Base-by-base conservation (phyloP, 2,329 filamentous ascomycete species). In the Zasmidium angulare region DNA sequence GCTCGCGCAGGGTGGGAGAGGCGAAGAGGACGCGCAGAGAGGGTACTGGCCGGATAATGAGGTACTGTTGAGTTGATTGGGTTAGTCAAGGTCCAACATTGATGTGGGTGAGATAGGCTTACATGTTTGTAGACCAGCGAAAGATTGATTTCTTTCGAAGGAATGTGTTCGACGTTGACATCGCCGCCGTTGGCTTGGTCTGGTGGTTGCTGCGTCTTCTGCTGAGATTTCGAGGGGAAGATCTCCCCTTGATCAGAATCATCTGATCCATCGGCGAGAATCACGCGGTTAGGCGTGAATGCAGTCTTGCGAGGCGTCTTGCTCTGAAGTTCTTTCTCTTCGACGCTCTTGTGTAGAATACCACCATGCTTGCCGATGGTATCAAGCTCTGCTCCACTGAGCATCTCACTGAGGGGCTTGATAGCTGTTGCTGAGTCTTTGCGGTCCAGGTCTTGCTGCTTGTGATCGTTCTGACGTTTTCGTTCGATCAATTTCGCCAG, bases 401-500 rank as follows among this genome's bases (percentile, higher is more conserved):
- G 53, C 59, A 61, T 63, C 43, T 63, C 55, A 21, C 59, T 57
- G 23, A 63, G 56, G 11, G 61, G 24, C 24, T 61, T 59, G n/a
- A 61, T 56, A 1, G 51, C 23, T 26, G 53, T 50, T 12, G 23
- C 19, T n/a, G 20, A 47, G n/a, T 49, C 29, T 9, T 23, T n/a
- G 17, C 79, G 77, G 1, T 29, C 3, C 12, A 14, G 19, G 4
- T 58, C 29, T n/a, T 51, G 21, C n/a, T 59, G 20, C n/a, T 4
- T 19, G 22, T 7, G 12, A 23, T 50, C 46, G 20, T 19, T 9
- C 19, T 24, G 29, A 3, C 19, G 36, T 24, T 58, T 36, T 10
- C 47, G 53, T 10, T 59, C 59, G 7, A 63, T 56, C 4, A 63
- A 26, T 23, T 46, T 50, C 17, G 46, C 36, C 23, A 90, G 76